phyloP scores from a whole-genome alignment of 768 basidiomycete genomes.

The Pleurotus pulmonarius region DNA sequence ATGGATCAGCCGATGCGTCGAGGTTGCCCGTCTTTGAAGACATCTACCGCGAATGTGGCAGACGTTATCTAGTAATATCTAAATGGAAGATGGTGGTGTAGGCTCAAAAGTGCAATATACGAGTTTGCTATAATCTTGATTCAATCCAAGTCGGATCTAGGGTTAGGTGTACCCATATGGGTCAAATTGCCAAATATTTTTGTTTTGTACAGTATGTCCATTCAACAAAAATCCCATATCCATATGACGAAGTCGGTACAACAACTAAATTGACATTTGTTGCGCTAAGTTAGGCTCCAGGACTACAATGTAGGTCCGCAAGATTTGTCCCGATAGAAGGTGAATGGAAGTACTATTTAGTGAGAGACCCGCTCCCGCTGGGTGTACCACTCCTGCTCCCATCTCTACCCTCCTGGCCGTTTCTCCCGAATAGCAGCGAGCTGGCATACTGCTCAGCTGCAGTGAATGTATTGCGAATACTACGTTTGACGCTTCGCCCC shows the following conservation, averaged over 20 bases:
- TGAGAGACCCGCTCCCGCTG: constrained; percentile 3
- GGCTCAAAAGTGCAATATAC: neutral
- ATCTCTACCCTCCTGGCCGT: constrained; percentile 16
- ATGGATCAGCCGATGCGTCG: constrained; percentile 23
- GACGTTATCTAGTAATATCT: neutral
- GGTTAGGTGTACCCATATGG: neutral
- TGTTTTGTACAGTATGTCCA: neutral
- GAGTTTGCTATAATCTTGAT: too few relatives aligned
- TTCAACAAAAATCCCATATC: neutral
- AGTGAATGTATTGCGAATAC: constrained; percentile 62
- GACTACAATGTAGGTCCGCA: too few relatives aligned
- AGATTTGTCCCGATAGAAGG: too few relatives aligned
- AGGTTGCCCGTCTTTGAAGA: constrained; percentile 10
- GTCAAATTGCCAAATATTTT: neutral
- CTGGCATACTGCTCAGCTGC: constrained; percentile 70
- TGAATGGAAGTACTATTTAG: neutral
- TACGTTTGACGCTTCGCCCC: constrained; percentile 61
- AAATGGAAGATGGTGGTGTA: neutral
- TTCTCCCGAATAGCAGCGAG: constrained; percentile 61
- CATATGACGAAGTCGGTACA: too few relatives aligned
- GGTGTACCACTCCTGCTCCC: constrained; percentile 7
- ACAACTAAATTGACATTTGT: too few relatives aligned
- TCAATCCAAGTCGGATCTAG: neutral
- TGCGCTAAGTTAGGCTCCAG: too few relatives aligned
- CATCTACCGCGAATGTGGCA: neutral